Conservation (phyloP, 257 asterid genomes). For the Nicotiana tomentosiformis region DNA sequence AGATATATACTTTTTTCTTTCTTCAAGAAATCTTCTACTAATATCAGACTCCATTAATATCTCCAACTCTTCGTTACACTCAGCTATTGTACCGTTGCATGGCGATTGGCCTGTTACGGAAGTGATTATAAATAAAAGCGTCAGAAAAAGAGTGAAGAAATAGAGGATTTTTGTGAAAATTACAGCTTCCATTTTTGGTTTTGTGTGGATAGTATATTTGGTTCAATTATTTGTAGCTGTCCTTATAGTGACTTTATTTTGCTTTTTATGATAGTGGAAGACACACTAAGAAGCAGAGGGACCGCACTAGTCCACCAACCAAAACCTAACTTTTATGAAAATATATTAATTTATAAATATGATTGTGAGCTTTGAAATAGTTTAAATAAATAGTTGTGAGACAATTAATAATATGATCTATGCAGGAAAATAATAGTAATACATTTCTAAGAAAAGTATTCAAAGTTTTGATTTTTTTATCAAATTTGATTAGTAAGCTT, state of each 20-base stretch:
- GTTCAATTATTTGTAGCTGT: too few species aligned
- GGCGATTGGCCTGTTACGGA: not conserved
- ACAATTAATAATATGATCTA: too few species aligned
- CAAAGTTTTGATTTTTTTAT: not conserved
- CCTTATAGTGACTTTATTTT: too few species aligned
- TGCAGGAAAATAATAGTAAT: not conserved
- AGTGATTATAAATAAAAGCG: not conserved
- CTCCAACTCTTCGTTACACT: not conserved
- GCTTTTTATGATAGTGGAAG: too few species aligned
- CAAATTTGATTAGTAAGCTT: not conserved
- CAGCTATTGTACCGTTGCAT: not conserved
- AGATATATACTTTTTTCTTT: too few species aligned
- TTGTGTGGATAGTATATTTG: too few species aligned
- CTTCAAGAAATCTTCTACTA: not conserved
- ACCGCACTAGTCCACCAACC: too few species aligned
- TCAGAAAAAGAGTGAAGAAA: not conserved
- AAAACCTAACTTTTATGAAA: too few species aligned
- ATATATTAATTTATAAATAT: too few species aligned
- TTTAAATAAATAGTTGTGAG: too few species aligned
- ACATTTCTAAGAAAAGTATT: not conserved
- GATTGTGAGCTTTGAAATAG: too few species aligned
- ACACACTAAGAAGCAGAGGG: too few species aligned
- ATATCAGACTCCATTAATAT: constrained; percentile 1
- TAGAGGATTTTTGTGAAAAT: not conserved
- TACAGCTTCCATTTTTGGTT: not conserved